These are phyloP conservation scores for Claviceps digitariae DNA, from an alignment of 2,329 filamentous ascomycete genomes.

Conservation along the genomic window DNA sequence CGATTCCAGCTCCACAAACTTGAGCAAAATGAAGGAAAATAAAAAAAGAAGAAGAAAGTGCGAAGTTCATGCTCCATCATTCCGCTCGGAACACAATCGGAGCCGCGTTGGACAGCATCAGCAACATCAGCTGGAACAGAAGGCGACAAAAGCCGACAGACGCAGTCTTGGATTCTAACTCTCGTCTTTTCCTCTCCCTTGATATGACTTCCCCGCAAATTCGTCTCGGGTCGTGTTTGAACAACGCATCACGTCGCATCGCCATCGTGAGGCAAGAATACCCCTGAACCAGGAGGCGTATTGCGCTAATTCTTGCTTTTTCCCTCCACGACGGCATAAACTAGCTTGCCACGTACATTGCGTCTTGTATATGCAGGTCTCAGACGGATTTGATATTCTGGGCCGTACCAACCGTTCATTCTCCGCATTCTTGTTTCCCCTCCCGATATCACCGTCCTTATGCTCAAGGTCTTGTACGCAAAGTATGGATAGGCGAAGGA, in stretches of 20 bases:
- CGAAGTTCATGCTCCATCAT: not conserved
- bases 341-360: not conserved
- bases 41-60: too few relatives aligned
- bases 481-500: not conserved
- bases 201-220: not conserved
- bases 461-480: too few relatives aligned
- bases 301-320: not conserved
- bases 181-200: not conserved
- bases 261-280: not conserved
- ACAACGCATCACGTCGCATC: not conserved
- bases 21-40: not conserved
- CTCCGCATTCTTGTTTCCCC: not conserved
- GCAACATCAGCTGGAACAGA: not conserved
- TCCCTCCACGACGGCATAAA: not conserved
- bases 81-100: not conserved
- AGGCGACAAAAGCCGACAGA: not conserved
- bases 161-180: not conserved
- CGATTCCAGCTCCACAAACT: not conserved
- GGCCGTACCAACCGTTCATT: not conserved
- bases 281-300: not conserved
- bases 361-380: not conserved
- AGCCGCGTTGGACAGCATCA: not conserved
- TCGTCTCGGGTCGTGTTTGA: not conserved
- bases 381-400: not conserved
- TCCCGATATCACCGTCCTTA: too few relatives aligned